These are phyloP conservation scores for Gliomastix tumulicola DNA, from an alignment of 2,329 filamentous ascomycete genomes.

Conservation along the genomic window DNA sequence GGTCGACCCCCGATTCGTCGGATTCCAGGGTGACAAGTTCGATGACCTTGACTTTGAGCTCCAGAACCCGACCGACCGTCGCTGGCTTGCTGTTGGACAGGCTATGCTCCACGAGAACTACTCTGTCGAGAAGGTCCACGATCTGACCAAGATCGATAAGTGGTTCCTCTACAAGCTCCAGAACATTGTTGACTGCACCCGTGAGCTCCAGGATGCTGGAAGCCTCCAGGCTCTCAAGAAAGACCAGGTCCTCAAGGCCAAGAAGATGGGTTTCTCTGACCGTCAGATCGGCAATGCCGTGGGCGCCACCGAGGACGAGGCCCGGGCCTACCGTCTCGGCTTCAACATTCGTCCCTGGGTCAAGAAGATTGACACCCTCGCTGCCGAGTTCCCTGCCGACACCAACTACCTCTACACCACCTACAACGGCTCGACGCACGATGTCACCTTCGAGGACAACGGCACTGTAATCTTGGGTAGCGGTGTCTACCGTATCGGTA, in stretches of 20 bases:
- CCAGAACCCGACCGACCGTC: conserved; percentile 87
- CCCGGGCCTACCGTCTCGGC: conserved; percentile 74
- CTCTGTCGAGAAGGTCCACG: conserved; percentile 83
- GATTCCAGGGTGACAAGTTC: conserved; percentile 93
- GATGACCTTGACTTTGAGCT: conserved; percentile 87
- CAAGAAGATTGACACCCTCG: conserved; percentile 96
- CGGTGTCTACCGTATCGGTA: conserved; percentile 96
- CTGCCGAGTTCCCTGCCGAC: conserved; percentile 90
- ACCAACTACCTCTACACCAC: conserved; percentile 98
- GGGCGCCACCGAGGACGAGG: conserved; percentile 80
- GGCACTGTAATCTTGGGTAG: conserved; percentile 84
- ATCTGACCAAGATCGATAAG: conserved; percentile 97
- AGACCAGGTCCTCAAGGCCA: conserved; percentile 82
- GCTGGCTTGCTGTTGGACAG: conserved; percentile 95
- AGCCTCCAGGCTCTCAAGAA: conserved; percentile 79
- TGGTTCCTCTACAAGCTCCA: conserved; percentile 99
- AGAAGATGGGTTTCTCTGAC: conserved; percentile 97
- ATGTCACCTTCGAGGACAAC: conserved; percentile 89
- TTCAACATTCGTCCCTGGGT: conserved; percentile 93
- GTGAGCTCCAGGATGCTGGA: conserved; percentile 77
- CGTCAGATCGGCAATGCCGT: conserved; percentile 87
- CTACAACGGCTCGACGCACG: conserved; percentile 92
- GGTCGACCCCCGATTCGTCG: conserved; percentile 85
- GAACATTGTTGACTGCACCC: conserved; percentile 89
- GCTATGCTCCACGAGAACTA: conserved; percentile 98